Percentiles rank a stretch among this genome's conserved stretches.
Evolutionary conservation across 805 yeast genomes (phyloP).

Genomic region (Zygoascus bituminiphila): DNA sequence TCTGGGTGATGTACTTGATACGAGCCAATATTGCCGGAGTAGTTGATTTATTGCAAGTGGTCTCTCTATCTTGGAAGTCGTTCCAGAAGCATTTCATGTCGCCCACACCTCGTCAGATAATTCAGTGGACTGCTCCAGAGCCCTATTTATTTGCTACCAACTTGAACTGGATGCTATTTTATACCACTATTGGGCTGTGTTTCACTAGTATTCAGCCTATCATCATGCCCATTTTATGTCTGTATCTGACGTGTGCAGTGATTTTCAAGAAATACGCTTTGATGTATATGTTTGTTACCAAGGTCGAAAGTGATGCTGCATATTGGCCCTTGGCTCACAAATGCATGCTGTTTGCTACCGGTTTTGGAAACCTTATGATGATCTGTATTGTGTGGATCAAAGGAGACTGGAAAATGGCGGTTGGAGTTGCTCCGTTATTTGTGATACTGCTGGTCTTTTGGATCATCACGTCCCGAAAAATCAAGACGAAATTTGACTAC

Average conservation of each 20-base stretch:
- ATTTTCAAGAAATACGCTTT: conserved; percentile 28
- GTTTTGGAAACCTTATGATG: conserved; percentile 31
- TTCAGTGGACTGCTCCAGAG: conserved; percentile 28
- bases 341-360: conserved; percentile 27
- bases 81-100: conserved; percentile 20
- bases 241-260: conserved; percentile 18
- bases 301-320: conserved; percentile 31
- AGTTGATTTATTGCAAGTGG: conserved; percentile 26
- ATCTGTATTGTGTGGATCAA: conserved; percentile 32
- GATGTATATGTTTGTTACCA: conserved; percentile 30
- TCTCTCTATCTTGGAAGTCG: conserved; percentile 20
- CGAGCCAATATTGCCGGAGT: conserved; percentile 27
- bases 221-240: conserved; percentile 26
- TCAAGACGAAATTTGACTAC: conserved; percentile 13
- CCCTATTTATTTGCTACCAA: conserved; percentile 28
- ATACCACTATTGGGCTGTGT: conserved; percentile 30
- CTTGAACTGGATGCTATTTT: conserved; percentile 28
- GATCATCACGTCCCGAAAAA: conserved; percentile 9
- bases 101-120: conserved; percentile 30
- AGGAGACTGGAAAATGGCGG: conserved; percentile 28
- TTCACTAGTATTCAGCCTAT: conserved; percentile 34
- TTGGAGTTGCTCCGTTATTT: conserved; percentile 26
- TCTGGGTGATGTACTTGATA: conserved; percentile 35
- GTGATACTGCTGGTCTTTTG: conserved; percentile 25
- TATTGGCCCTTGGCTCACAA: conserved; percentile 32